Percentiles rank a stretch among this genome's conserved stretches.
These are phyloP conservation scores for Yamadazyma membranifaciens DNA, from an alignment of 1,139 yeast species.

Conservation along the genomic window DNA sequence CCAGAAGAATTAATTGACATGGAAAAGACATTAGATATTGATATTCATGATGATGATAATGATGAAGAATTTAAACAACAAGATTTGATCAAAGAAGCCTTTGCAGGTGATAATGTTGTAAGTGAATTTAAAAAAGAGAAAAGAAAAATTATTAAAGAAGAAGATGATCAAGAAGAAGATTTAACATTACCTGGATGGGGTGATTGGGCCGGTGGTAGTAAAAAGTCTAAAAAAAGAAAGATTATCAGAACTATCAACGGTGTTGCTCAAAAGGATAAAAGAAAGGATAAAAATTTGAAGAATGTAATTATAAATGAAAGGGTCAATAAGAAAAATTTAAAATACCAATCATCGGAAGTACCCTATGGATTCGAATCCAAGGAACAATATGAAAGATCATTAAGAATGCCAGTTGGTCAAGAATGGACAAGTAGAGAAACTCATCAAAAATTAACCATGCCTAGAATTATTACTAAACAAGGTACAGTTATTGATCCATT, in stretches of 20 bases:
- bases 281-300: constrained; percentile 73
- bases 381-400: constrained; percentile 91
- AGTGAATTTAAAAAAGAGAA: constrained; percentile 78
- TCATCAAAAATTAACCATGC: constrained; percentile 86
- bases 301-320: constrained; percentile 89
- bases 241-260: constrained; percentile 72
- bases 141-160: constrained; percentile 62
- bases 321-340: constrained; percentile 76
- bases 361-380: constrained; percentile 93
- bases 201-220: constrained; percentile 68
- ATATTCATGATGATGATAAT: constrained; percentile 37
- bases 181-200: constrained; percentile 96
- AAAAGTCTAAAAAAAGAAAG: constrained; percentile 58
- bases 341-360: constrained; percentile 81
- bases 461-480: constrained; percentile 80
- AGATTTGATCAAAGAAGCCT: constrained; percentile 83
- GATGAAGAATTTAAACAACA: constrained; percentile 67
- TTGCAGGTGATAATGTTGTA: constrained; percentile 95
- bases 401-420: constrained; percentile 96
- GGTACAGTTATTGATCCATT: constrained; percentile 91
- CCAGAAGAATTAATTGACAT: constrained; percentile 49
- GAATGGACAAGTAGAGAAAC: constrained; percentile 92
- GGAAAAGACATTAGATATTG: constrained; percentile 38
- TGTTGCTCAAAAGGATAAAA: constrained; percentile 62
- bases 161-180: constrained; percentile 86